These are phyloP conservation scores for Candida broadrunensis DNA, from an alignment of 805 yeast species.

Conservation along the genomic window DNA sequence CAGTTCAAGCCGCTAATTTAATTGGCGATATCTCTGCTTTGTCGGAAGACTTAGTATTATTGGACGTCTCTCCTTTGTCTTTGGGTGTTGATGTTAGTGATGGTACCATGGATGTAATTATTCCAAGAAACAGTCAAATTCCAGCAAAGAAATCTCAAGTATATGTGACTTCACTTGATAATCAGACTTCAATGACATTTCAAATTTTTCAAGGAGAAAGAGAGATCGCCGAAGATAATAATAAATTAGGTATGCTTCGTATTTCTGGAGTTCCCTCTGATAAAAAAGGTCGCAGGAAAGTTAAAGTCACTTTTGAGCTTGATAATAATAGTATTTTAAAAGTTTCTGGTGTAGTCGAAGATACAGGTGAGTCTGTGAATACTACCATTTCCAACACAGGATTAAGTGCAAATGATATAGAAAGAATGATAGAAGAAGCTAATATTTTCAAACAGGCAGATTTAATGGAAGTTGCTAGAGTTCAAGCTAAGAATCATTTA, in stretches of 20 bases:
- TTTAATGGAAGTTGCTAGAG: constrained; percentile 98
- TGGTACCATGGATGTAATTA: constrained; percentile 48
- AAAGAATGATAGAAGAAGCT: constrained; percentile 47
- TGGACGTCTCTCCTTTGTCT: constrained; percentile 49
- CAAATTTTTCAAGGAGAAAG: constrained; percentile 53
- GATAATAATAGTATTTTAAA: constrained; percentile 51
- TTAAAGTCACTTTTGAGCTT: constrained; percentile 47
- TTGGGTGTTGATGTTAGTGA: constrained; percentile 51
- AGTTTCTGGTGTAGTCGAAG: constrained; percentile 48
- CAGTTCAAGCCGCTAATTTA: constrained; percentile 50
- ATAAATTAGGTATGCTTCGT: constrained; percentile 49
- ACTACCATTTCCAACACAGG: constrained; percentile 48
- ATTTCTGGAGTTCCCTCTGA: constrained; percentile 49
- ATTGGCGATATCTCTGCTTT: constrained; percentile 47
- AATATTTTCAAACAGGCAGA: constrained; percentile 88
- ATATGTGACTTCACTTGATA: constrained; percentile 49
- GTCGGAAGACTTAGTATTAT: constrained; percentile 48
- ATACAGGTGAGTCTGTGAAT: constrained; percentile 48
- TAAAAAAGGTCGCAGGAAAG: constrained; percentile 49
- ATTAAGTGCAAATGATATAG: constrained; percentile 46
- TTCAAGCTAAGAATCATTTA: constrained; percentile 98
- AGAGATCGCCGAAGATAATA: constrained; percentile 49
- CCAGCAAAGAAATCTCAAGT: constrained; percentile 50
- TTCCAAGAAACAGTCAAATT: constrained; percentile 50
- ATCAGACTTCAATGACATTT: constrained; percentile 48